Evolutionary conservation across 495 filamentous ascomycete genomes (phyloP).

Genomic region (Cercophora scortea): DNA sequence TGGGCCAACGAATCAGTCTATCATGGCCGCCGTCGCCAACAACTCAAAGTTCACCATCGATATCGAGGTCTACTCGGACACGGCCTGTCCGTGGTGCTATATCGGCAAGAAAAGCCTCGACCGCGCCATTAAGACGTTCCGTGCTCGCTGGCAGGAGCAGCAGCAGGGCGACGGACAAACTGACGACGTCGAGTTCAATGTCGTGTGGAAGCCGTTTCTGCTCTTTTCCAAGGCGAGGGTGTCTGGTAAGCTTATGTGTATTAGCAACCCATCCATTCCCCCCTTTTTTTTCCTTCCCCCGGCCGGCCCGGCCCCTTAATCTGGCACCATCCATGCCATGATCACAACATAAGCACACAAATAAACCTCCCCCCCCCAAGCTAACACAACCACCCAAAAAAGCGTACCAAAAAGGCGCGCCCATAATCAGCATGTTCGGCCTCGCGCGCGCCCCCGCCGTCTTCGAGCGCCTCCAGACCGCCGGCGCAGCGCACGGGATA

Average conservation of each 20-base stretch:
- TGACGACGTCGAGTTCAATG: conserved; percentile 51
- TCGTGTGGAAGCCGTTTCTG: conserved; percentile 70
- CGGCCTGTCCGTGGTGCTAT: conserved; percentile 83
- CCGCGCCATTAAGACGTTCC: conserved; percentile 56
- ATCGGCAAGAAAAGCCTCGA: conserved; percentile 67
- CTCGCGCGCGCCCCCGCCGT: conserved; percentile 4
- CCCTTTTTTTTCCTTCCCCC: neutral
- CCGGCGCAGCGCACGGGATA: conserved; percentile 42
- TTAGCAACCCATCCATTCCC: neutral
- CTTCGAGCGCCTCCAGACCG: conserved; percentile 8
- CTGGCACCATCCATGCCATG: neutral
- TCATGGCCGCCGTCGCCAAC: no score
- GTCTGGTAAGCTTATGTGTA: conserved; percentile 5
- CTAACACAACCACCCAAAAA: conserved; percentile 8
- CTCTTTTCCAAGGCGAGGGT: conserved; percentile 56
- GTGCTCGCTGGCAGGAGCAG: conserved; percentile 30
- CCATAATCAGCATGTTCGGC: conserved; percentile 9
- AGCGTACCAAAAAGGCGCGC: conserved; percentile 5
- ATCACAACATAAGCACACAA: neutral
- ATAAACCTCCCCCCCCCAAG: neutral
- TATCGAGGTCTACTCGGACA: conserved; percentile 71
- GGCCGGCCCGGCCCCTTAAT: neutral
- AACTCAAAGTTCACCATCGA: conserved; percentile 25
- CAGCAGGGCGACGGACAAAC: no score
- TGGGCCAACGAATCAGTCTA: no score